Conservation (phyloP, 2,329 filamentous ascomycete species). For the Aspergillus bombycis region DNA sequence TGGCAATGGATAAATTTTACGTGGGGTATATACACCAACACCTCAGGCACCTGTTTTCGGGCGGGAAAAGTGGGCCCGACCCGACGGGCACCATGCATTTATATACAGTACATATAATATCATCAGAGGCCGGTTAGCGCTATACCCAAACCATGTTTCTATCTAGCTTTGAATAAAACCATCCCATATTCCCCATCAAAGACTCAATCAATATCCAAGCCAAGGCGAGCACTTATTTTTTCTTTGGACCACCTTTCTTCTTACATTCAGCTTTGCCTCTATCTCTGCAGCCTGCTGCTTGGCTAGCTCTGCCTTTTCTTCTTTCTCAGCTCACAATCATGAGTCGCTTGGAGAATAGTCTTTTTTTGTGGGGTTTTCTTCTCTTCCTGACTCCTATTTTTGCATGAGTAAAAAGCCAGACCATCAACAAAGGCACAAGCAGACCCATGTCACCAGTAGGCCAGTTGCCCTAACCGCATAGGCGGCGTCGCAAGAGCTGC, state of each 20-base stretch:
- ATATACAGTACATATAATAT: not conserved
- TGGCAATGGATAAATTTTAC: slow-evolving; percentile 19
- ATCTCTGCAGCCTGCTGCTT: slow-evolving; percentile 41
- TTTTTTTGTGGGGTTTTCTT: slow-evolving; percentile 5
- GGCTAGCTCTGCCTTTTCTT: slow-evolving; percentile 48
- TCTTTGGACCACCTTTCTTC: slow-evolving; percentile 31
- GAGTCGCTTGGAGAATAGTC: slow-evolving; percentile 5
- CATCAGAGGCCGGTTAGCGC: not conserved
- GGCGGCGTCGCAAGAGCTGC: not conserved
- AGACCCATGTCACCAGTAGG: not conserved
- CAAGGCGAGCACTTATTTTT: slow-evolving; percentile 18
- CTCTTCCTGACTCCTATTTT: slow-evolving; percentile 2
- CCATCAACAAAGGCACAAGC: slow-evolving; percentile 1
- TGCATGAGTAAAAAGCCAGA: not conserved
- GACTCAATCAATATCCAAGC: not conserved
- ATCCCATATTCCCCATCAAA: not conserved
- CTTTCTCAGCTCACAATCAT: slow-evolving; percentile 60
- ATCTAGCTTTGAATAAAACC: not conserved
- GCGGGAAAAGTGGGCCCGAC: slow-evolving; percentile 6
- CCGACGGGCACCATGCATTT: not conserved
- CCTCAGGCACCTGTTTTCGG: slow-evolving; percentile 24
- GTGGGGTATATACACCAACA: slow-evolving; percentile 22
- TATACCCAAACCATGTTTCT: not conserved
- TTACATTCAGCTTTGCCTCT: slow-evolving; percentile 47
- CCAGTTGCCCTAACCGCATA: slow-evolving; percentile 2